A percentile compares a stretch with the other conserved stretches of the same genome.
Conservation (phyloP, 1,284 basidiomycete genomes). For the Boletus hoseneyae region DNA sequence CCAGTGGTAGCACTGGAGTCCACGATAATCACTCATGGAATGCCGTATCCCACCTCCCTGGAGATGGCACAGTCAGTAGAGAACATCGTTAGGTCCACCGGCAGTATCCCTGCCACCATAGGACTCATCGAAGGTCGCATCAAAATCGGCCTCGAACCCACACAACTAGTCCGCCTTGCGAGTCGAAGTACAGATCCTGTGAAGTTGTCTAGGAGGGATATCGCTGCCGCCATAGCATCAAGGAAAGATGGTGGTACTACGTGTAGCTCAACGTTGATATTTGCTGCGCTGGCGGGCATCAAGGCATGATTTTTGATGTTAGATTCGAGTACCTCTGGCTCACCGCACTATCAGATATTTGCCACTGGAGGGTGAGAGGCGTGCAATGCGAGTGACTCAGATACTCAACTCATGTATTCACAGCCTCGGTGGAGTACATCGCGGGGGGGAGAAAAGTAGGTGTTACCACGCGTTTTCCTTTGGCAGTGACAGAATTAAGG, state of each 20-base stretch:
- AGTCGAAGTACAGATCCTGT: slow-evolving; percentile 50
- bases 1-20: slow-evolving; percentile 81
- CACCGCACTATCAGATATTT: slow-evolving; percentile 53
- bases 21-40: slow-evolving; percentile 90
- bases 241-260: slow-evolving; percentile 86
- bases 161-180: slow-evolving; percentile 73
- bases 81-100: slow-evolving; percentile 70
- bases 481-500: background rate
- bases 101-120: slow-evolving; percentile 87
- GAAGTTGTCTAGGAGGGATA: slow-evolving; percentile 88
- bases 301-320: slow-evolving; percentile 43
- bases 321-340: background rate
- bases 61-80: slow-evolving; percentile 76
- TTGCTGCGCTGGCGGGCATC: slow-evolving; percentile 81
- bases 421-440: slow-evolving; percentile 89
- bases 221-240: slow-evolving; percentile 72
- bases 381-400: background rate
- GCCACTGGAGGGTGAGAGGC: slow-evolving; percentile 71
- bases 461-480: slow-evolving; percentile 9
- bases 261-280: slow-evolving; percentile 83
- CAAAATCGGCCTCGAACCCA: slow-evolving; percentile 75
- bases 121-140: slow-evolving; percentile 82
- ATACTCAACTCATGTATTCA: slow-evolving; percentile 17
- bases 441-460: slow-evolving; percentile 84
- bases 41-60: slow-evolving; percentile 79